Conservation (phyloP, 1,284 basidiomycete genomes). For the Anthracocystis panici-leucophaei region DNA sequence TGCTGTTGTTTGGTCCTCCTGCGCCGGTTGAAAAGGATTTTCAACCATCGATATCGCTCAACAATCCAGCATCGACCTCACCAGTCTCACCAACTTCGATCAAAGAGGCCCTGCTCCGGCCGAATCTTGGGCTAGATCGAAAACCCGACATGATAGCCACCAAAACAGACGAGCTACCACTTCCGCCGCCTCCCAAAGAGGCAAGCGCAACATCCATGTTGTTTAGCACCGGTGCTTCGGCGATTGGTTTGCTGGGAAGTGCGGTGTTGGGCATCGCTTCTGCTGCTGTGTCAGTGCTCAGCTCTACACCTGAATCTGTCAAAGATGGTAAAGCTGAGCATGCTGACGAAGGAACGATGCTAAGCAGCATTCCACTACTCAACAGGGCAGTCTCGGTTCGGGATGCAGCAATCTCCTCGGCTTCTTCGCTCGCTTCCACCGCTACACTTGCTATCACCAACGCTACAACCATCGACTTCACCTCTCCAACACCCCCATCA, state of each 20-base stretch:
- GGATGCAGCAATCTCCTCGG: slow-evolving; percentile 7
- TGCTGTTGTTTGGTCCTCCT: slow-evolving; percentile 29
- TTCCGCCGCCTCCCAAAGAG: slow-evolving; percentile 11
- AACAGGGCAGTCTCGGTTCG: slow-evolving; percentile 11
- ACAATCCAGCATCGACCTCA: background rate
- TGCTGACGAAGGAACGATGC: background rate
- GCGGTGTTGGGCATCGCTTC: slow-evolving; percentile 19
- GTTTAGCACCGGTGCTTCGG: slow-evolving; percentile 17
- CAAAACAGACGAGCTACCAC: slow-evolving; percentile 12
- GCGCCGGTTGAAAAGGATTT: slow-evolving; percentile 25
- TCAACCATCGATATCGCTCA: slow-evolving; percentile 1
- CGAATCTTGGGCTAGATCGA: slow-evolving; percentile 14
- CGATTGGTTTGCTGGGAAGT: slow-evolving; percentile 26
- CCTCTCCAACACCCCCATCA: background rate
- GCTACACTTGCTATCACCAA: slow-evolving; percentile 12
- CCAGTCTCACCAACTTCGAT: background rate
- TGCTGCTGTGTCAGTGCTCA: slow-evolving; percentile 19
- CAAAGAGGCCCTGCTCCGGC: slow-evolving; percentile 12
- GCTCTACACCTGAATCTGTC: background rate
- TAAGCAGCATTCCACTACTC: slow-evolving; percentile 11
- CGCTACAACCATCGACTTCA: background rate
- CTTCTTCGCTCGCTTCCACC: background rate
- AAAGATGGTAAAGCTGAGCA: background rate
- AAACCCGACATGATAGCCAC: background rate
- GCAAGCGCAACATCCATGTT: slow-evolving; percentile 14